phyloP scores from a whole-genome alignment of 768 basidiomycete species.

The Phaeolepiota aurea region DNA sequence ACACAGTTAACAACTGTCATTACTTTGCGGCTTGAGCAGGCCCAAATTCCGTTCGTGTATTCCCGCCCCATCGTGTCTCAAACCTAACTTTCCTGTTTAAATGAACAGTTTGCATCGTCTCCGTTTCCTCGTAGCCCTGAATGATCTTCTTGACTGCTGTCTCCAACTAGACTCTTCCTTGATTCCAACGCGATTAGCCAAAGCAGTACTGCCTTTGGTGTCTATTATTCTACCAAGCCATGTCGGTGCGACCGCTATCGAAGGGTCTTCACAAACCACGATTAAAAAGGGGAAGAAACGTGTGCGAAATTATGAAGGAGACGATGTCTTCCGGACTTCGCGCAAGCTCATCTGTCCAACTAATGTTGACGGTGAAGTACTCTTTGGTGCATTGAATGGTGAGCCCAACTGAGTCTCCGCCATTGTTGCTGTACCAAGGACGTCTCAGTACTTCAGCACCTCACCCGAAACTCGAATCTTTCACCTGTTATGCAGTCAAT shows the following conservation, averaged over 20 bases:
- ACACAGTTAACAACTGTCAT: slow-evolving; percentile 46
- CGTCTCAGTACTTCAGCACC: slow-evolving; percentile 36
- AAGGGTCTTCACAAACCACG: slow-evolving; percentile 13
- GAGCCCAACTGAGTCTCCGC: slow-evolving; percentile 10
- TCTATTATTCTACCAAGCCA: slow-evolving; percentile 36
- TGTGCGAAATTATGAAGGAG: slow-evolving; percentile 63
- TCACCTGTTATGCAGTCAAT: slow-evolving; percentile 48
- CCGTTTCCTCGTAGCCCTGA: slow-evolving; percentile 35
- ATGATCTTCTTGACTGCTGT: slow-evolving; percentile 32
- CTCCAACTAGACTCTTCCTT: slow-evolving; percentile 40
- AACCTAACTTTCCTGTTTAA: too few relatives aligned
- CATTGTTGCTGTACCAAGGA: slow-evolving; percentile 2
- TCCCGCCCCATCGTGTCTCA: too few relatives aligned
- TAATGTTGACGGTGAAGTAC: slow-evolving; percentile 37
- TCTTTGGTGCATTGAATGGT: slow-evolving; percentile 57
- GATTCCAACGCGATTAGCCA: slow-evolving; percentile 44
- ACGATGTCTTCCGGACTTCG: slow-evolving; percentile 54
- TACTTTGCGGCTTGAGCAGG: slow-evolving; percentile 55
- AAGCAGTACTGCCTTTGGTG: slow-evolving; percentile 41
- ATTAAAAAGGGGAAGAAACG: slow-evolving; percentile 62
- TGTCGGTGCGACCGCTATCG: slow-evolving; percentile 17
- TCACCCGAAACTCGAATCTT: slow-evolving; percentile 44
- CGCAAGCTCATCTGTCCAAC: slow-evolving; percentile 41
- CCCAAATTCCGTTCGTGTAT: slow-evolving; percentile 33
- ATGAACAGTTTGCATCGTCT: slow-evolving; percentile 31